Percentiles rank a stretch among this genome's conserved stretches.
Evolutionary conservation across 2,329 filamentous ascomycete species (phyloP).

Genomic region (Scytalidium sp.): DNA sequence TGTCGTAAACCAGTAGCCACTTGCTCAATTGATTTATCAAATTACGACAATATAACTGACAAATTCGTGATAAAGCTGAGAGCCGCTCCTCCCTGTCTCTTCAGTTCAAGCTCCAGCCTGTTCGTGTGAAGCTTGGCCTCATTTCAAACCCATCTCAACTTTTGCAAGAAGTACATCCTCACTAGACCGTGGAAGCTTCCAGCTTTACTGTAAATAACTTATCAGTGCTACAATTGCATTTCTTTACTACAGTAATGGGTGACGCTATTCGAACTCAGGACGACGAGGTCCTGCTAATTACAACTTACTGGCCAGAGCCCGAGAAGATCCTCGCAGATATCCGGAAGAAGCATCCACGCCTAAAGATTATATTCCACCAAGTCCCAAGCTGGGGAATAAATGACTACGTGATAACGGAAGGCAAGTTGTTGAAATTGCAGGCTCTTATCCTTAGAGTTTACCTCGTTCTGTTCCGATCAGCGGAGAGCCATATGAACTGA

Average conservation of each 20-base stretch:
- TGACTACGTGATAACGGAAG: not conserved
- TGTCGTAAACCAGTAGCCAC: not conserved
- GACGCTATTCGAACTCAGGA: slow-evolving; percentile 33
- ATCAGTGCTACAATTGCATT: not conserved
- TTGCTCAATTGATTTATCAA: not conserved
- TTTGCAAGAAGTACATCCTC: not conserved
- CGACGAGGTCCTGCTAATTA: slow-evolving; percentile 39
- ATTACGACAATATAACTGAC: not conserved
- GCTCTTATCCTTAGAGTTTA: too few species aligned
- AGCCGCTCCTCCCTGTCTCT: not conserved
- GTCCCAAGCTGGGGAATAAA: slow-evolving; percentile 11
- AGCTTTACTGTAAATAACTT: too few species aligned
- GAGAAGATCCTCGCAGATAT: slow-evolving; percentile 33
- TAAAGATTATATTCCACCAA: slow-evolving; percentile 40
- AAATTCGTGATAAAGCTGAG: not conserved
- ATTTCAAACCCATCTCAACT: not conserved
- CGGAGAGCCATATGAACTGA: too few species aligned
- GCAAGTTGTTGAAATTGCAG: too few species aligned
- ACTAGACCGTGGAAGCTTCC: too few species aligned
- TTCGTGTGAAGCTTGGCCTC: too few species aligned
- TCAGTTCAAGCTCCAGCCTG: too few species aligned
- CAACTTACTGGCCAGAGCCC: slow-evolving; percentile 38
- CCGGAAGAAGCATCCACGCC: slow-evolving; percentile 38
- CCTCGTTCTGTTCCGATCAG: too few species aligned
- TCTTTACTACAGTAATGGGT: slow-evolving; percentile 35